A percentile compares a stretch with the other conserved stretches of the same genome.
Conservation (phyloP, 1,139 yeast genomes). For the Tardiomyces blankii region DNA sequence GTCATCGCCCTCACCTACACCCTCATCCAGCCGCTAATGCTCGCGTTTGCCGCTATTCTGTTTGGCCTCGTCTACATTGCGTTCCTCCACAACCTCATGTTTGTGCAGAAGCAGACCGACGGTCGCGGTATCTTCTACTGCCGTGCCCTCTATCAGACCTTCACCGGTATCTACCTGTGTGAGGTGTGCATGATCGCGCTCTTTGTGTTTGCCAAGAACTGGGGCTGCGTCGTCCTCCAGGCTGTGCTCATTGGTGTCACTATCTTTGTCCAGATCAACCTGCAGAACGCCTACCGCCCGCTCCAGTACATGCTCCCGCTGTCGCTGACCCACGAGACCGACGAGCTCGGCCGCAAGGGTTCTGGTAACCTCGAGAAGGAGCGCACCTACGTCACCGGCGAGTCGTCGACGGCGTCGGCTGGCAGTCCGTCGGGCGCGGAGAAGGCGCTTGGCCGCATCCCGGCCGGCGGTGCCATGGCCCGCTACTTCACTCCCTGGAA, state of each 20-base stretch:
- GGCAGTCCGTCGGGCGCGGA: background rate
- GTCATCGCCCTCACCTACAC: constrained; percentile 73
- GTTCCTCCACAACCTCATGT: constrained; percentile 66
- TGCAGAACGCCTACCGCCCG: constrained; percentile 54
- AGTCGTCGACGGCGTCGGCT: background rate
- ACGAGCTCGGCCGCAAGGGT: constrained; percentile 1
- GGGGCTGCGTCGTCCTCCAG: constrained; percentile 86
- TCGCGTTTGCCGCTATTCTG: constrained; percentile 59
- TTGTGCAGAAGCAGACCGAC: constrained; percentile 58
- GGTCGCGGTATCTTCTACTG: constrained; percentile 82
- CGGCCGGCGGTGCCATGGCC: constrained; percentile 10
- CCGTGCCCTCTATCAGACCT: constrained; percentile 75
- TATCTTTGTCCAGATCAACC: constrained; percentile 48
- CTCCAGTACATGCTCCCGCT: constrained; percentile 62
- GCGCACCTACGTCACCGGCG: constrained; percentile 2
- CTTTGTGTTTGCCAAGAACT: constrained; percentile 82
- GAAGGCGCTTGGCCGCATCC: background rate
- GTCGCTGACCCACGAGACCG: constrained; percentile 27
- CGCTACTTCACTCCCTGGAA: constrained; percentile 47
- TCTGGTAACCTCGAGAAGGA: constrained; percentile 2
- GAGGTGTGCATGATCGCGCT: constrained; percentile 78
- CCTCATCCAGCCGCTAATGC: constrained; percentile 66
- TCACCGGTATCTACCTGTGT: constrained; percentile 80
- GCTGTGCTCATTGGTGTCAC: constrained; percentile 56
- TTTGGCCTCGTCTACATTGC: constrained; percentile 69